Base-by-base conservation (phyloP, 352 stramenopile species). In the Globisporangium lucens region DNA sequence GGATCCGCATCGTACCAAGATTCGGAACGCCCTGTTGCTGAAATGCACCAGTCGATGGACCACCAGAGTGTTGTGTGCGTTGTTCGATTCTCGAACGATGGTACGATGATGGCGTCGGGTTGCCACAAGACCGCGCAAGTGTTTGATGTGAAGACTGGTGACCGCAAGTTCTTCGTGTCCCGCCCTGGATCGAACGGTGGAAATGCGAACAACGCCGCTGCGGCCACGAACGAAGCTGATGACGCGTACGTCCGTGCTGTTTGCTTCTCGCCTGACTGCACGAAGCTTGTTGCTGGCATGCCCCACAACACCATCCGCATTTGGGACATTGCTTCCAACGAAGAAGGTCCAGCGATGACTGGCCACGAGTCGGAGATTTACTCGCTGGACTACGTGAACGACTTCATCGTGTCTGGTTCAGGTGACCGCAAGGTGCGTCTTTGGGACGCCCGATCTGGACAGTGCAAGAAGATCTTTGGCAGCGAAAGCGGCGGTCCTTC, bases 41-140 rank as follows among this genome's bases (percentile, higher is more conserved):
- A 95, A 69, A 90, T 95, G 81, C 83, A 93, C 58, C 84, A 94
- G 66, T 90, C 85, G n/a, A 91, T 95, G 82, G 85, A 95, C 73
- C 87, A 95, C 72, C 87, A 95, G 64, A 95, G 87, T 71, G 87
- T 95, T 4, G 87, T 95, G 17, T 95, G 87, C 75, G 92, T 87
- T 65, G 87, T 95, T 13, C 85, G 87, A 7, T 93, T 95, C 63
- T 94, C 85, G 33, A 82, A 84, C 36, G 87, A 95, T 43, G 87
- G 87, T 51, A 89, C 84, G 13, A 93, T 94, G 83, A 89, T 95
- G 84, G 87, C 87, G 20, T 91, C 84, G 1, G 87, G 87, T 17
- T 95, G 87, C 70, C 87, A 93, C 75, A 95, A 95, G 76, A 93
- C 87, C 0, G 87, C 85, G 10, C 87, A 93, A 64, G 87, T 95